Evolutionary conservation across 106 monocot genomes (phyloP).

Genomic region (Phalaenopsis equestris): DNA sequence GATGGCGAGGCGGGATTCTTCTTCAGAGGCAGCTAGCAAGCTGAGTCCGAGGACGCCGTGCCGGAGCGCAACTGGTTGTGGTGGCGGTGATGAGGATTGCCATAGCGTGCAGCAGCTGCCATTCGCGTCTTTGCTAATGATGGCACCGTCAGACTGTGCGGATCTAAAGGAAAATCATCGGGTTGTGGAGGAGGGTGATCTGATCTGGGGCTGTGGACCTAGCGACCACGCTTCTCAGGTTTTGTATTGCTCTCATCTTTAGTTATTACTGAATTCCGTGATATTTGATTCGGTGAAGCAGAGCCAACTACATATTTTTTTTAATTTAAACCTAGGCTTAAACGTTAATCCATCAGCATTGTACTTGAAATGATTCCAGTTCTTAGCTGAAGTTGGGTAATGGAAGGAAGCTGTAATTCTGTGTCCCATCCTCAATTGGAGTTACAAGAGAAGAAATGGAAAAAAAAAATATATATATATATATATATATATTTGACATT

Average conservation of each 20-base stretch:
- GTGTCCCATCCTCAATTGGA: too few species aligned
- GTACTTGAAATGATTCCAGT: too few species aligned
- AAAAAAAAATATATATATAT: too few species aligned
- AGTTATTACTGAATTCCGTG: neutral
- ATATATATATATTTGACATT: too few species aligned
- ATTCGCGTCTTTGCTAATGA: slow-evolving; percentile 52
- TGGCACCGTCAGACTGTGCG: slow-evolving; percentile 17
- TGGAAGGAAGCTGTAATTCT: too few species aligned
- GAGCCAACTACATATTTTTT: neutral
- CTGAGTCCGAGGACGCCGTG: slow-evolving; percentile 29
- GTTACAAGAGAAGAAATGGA: too few species aligned
- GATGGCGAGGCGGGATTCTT: slow-evolving; percentile 31
- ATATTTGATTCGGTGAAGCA: neutral
- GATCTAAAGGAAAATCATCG: slow-evolving; percentile 26
- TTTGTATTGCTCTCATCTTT: slow-evolving; percentile 1
- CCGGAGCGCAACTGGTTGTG: slow-evolving; percentile 15
- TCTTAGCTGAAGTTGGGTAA: too few species aligned
- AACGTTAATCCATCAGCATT: neutral
- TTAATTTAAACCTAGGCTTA: neutral
- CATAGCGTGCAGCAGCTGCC: slow-evolving; percentile 20
- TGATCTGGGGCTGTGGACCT: slow-evolving; percentile 33
- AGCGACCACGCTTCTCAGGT: slow-evolving; percentile 52
- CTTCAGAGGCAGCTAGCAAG: neutral
- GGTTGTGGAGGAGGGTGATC: slow-evolving; percentile 33
- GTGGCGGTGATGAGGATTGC: slow-evolving; percentile 11